These are phyloP conservation scores for Rachicladosporium sp. DNA, from an alignment of 2,329 filamentous ascomycete genomes.

Conservation along the genomic window DNA sequence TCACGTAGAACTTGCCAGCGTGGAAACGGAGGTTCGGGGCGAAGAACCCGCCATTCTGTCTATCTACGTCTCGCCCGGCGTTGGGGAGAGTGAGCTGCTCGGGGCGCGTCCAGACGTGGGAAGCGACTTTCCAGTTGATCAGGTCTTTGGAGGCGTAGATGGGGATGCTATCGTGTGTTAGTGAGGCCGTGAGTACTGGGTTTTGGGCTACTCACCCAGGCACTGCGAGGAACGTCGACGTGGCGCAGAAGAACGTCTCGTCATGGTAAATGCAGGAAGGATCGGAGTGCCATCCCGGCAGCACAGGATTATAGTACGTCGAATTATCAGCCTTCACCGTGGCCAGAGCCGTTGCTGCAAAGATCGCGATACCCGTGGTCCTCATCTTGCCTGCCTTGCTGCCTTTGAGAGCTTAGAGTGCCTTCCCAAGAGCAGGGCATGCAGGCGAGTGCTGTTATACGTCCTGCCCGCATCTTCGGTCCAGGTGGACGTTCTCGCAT, in stretches of 20 bases:
- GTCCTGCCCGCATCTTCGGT: no score
- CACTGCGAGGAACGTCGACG: constrained; percentile 34
- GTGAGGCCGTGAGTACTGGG: no score
- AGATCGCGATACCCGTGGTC: no score
- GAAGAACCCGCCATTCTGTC: constrained; percentile 28
- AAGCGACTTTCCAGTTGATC: constrained; percentile 28
- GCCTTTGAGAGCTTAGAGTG: no score
- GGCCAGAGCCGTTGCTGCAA: no score
- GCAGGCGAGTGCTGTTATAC: no score
- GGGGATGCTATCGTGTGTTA: no score
- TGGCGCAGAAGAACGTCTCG: constrained; percentile 33
- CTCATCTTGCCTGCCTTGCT: no score
- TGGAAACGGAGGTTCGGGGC: constrained; percentile 30
- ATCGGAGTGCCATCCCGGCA: constrained; percentile 36
- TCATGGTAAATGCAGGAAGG: constrained; percentile 33
- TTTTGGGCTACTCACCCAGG: constrained; percentile 27
- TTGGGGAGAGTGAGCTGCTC: constrained; percentile 25
- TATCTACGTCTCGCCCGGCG: constrained; percentile 20
- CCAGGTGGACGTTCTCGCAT: no score
- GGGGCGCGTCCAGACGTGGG: constrained; percentile 24
- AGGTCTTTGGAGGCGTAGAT: constrained; percentile 34
- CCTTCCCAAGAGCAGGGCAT: no score
- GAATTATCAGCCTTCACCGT: background rate
- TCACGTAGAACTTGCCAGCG: constrained; percentile 29
- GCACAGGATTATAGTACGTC: constrained; percentile 30